Conservation (phyloP, 1,284 basidiomycete species). For the Xanthoconium separans region DNA sequence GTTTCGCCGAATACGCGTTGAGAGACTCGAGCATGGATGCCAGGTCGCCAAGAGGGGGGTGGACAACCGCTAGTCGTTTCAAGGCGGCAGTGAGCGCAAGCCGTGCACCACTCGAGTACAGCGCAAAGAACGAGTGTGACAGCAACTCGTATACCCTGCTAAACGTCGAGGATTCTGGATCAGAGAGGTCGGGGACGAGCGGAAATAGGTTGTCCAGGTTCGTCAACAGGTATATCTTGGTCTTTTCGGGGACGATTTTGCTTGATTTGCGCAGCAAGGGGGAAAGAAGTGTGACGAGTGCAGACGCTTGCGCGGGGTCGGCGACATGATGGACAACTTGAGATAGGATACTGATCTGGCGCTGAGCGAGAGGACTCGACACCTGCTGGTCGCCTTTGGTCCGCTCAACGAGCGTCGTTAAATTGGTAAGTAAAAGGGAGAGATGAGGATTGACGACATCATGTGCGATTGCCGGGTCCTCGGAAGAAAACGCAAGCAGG, state of each 20-base stretch:
- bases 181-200: slow-evolving; percentile 67
- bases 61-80: slow-evolving; percentile 52
- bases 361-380: slow-evolving; percentile 75
- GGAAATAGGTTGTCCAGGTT: slow-evolving; percentile 76
- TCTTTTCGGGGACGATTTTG: slow-evolving; percentile 80
- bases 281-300: slow-evolving; percentile 73
- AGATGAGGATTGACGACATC: slow-evolving; percentile 75
- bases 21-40: slow-evolving; percentile 65
- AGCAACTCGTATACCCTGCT: slow-evolving; percentile 64
- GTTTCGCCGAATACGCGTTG: slow-evolving; percentile 83
- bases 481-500: slow-evolving; percentile 58
- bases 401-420: slow-evolving; percentile 70
- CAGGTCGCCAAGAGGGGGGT: slow-evolving; percentile 48
- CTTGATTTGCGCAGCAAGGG: slow-evolving; percentile 81
- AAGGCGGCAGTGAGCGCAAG: slow-evolving; percentile 68
- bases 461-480: slow-evolving; percentile 52
- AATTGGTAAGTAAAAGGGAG: slow-evolving; percentile 70
- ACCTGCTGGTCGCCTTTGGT: slow-evolving; percentile 56
- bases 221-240: slow-evolving; percentile 82
- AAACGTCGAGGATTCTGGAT: slow-evolving; percentile 51
- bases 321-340: slow-evolving; percentile 76
- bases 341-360: slow-evolving; percentile 83
- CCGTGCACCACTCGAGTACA: slow-evolving; percentile 72
- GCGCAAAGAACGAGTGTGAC: slow-evolving; percentile 72
- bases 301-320: slow-evolving; percentile 71